Conservation (phyloP, 441 rosid species). For the Brassica hybrid region DNA sequence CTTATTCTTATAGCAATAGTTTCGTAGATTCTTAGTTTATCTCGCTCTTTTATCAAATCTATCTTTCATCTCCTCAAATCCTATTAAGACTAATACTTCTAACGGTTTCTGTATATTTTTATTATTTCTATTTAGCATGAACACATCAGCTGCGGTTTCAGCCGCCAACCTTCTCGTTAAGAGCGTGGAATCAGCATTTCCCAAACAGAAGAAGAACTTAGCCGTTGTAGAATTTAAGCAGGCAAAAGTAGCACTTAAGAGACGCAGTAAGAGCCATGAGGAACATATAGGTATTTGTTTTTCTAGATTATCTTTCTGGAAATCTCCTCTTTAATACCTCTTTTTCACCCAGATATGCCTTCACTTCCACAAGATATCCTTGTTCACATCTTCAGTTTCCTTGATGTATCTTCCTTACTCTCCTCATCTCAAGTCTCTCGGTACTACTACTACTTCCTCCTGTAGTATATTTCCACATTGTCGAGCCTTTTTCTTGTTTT, state of each 20-base stretch:
- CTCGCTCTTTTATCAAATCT: background rate
- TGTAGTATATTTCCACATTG: background rate
- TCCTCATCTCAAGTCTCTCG: slow-evolving; percentile 65
- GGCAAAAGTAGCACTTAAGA: slow-evolving; percentile 75
- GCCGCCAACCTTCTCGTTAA: slow-evolving; percentile 73
- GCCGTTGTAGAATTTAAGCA: slow-evolving; percentile 74
- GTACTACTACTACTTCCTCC: slow-evolving; percentile 48
- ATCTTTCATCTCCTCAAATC: background rate
- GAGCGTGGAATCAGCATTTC: slow-evolving; percentile 75
- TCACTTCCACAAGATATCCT: slow-evolving; percentile 82
- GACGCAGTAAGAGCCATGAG: slow-evolving; percentile 52
- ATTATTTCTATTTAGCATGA: slow-evolving; percentile 51
- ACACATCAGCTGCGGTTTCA: slow-evolving; percentile 66
- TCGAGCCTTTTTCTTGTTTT: background rate
- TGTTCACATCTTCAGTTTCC: slow-evolving; percentile 65
- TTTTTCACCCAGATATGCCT: slow-evolving; percentile 47
- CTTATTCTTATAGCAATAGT: background rate
- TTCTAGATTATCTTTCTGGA: slow-evolving; percentile 12
- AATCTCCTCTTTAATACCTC: slow-evolving; percentile 1
- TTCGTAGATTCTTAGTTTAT: background rate
- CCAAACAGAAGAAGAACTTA: slow-evolving; percentile 82
- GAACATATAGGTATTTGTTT: slow-evolving; percentile 48
- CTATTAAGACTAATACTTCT: background rate
- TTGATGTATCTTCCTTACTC: slow-evolving; percentile 65
- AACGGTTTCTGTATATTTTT: background rate